A percentile compares a stretch with the other conserved stretches of the same genome.
Evolutionary conservation across 306 rosid genomes (phyloP).

Genomic region (Trifolium pratense): DNA sequence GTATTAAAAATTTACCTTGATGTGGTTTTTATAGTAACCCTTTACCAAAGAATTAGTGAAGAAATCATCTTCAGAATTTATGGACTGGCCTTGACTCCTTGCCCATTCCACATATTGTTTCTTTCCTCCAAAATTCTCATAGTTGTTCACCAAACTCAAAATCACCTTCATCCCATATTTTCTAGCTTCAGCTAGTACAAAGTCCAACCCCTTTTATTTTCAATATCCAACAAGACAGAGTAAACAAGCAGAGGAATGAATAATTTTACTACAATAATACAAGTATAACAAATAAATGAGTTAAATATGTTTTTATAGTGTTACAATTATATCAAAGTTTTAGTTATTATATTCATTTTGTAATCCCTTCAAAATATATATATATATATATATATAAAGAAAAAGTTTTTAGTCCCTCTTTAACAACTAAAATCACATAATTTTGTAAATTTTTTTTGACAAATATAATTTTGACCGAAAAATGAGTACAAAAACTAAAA

Average conservation of each 20-base stretch:
- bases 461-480: too few species aligned
- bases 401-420: too few species aligned
- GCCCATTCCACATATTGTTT: slow-evolving; percentile 97
- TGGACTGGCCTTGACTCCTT: slow-evolving; percentile 71
- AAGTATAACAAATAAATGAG: not conserved
- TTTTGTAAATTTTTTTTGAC: too few species aligned
- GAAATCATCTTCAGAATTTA: slow-evolving; percentile 82
- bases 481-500: too few species aligned
- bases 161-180: slow-evolving; percentile 76
- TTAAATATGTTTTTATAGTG: not conserved
- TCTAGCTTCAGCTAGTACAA: slow-evolving; percentile 69
- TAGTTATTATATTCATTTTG: too few species aligned
- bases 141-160: slow-evolving; percentile 87
- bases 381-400: too few species aligned
- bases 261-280: not conserved
- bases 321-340: too few species aligned
- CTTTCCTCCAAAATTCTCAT: slow-evolving; percentile 76
- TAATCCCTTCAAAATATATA: not conserved
- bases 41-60: slow-evolving; percentile 68
- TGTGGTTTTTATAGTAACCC: slow-evolving; percentile 82
- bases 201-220: slow-evolving; percentile 80
- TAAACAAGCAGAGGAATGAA: not conserved
- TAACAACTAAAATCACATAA: too few species aligned
- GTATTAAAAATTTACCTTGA: slow-evolving; percentile 54
- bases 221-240: slow-evolving; percentile 28